Conservation (phyloP, 83 land plant genomes). For the Picea abies region DNA sequence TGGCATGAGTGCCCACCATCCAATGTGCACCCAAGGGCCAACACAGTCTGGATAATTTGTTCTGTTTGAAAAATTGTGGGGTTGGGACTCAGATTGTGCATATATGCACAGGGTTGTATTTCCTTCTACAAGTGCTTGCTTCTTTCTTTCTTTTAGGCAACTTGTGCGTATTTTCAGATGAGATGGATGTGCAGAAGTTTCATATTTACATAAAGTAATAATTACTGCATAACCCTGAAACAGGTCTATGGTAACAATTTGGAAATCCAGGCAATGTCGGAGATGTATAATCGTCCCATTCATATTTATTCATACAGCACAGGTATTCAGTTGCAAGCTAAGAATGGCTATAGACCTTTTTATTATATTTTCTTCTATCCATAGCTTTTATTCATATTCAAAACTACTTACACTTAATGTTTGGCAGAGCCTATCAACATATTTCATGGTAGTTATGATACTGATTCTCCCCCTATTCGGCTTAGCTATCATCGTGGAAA, state of each 20-base stretch:
- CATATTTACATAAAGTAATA: background rate
- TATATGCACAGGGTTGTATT: background rate
- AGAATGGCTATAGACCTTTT: background rate
- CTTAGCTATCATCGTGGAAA: conserved; percentile 95
- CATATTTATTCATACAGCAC: conserved; percentile 93
- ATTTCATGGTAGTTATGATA: conserved; percentile 90
- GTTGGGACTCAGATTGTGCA: background rate
- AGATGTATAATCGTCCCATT: conserved; percentile 99
- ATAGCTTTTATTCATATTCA: background rate
- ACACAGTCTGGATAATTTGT: background rate
- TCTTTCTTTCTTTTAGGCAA: background rate
- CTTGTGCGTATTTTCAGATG: background rate
- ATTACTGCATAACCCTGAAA: background rate
- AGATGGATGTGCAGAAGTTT: background rate
- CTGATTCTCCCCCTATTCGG: conserved; percentile 93
- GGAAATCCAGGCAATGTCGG: conserved; percentile 98
- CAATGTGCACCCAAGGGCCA: background rate
- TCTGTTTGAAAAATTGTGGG: background rate
- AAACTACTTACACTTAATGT: conserved; percentile 4
- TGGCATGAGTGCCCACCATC: background rate
- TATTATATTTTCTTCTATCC: background rate
- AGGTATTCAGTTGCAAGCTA: conserved; percentile 49
- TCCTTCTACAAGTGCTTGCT: background rate
- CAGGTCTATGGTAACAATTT: conserved; percentile 98
- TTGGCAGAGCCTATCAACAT: conserved; percentile 94